phyloP scores from a whole-genome alignment of 345 rosid species.

The Eucalyptus camaldulensis region DNA sequence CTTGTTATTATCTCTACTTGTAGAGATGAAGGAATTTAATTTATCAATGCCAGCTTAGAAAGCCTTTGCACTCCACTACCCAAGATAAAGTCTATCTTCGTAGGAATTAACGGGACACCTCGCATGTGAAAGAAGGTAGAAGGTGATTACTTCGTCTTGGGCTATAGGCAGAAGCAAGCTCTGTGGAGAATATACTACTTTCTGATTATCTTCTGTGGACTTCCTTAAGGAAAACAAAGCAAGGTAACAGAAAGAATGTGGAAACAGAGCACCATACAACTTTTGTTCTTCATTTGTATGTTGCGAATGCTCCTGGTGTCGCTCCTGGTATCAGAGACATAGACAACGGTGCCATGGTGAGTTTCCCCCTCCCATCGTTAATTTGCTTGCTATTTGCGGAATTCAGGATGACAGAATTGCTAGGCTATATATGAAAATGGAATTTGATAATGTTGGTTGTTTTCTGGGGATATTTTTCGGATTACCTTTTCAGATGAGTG shows the following conservation, averaged over 20 bases:
- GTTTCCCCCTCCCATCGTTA: not conserved
- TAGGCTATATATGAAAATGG: not conserved
- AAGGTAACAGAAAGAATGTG: not conserved
- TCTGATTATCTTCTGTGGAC: not conserved
- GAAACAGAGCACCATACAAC: constrained; percentile 19
- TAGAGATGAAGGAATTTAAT: not conserved
- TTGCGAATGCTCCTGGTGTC: constrained; percentile 74
- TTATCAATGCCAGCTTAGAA: not conserved
- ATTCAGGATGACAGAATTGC: not conserved
- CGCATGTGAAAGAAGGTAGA: not conserved
- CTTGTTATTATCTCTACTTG: not conserved
- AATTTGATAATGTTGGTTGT: not conserved
- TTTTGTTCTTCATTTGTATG: constrained; percentile 83
- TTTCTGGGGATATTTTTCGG: not conserved
- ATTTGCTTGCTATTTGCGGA: not conserved
- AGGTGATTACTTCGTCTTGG: not conserved
- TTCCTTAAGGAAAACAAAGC: not conserved
- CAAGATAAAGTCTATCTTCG: not conserved
- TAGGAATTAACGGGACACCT: not conserved
- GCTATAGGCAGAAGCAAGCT: not conserved
- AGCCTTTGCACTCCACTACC: not conserved
- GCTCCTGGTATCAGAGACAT: constrained; percentile 86
- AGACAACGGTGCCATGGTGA: constrained; percentile 83
- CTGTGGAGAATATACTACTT: not conserved
- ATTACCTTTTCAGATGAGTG: not conserved